phyloP scores from a whole-genome alignment of 2,329 filamentous ascomycete species.

The Ophiocordyceps camponoti-saundersi region DNA sequence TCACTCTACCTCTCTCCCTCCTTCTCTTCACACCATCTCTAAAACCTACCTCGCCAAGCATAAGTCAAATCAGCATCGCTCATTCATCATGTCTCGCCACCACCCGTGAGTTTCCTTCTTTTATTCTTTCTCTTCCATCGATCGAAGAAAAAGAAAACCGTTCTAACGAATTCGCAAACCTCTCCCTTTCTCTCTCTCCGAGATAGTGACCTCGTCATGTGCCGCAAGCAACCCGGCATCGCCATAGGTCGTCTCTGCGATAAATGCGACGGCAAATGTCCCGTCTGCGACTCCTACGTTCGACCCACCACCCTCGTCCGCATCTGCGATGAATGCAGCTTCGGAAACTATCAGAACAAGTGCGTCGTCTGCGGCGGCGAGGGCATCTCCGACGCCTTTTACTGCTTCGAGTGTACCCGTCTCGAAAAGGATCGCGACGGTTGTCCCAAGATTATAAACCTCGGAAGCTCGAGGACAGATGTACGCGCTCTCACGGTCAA shows the following conservation, averaged over 20 bases:
- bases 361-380: constrained; percentile 97
- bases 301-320: constrained; percentile 91
- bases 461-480: constrained; percentile 91
- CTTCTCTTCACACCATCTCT: too few relatives aligned
- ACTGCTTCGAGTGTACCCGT: constrained; percentile 96
- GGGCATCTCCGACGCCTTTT: constrained; percentile 95
- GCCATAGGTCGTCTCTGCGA: constrained; percentile 97
- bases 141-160: neutral
- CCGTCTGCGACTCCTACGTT: constrained; percentile 97
- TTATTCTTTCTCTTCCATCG: neutral
- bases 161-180: constrained; percentile 1
- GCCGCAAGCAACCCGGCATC: constrained; percentile 95
- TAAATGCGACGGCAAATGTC: constrained; percentile 99
- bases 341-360: constrained; percentile 99
- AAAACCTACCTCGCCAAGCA: too few relatives aligned
- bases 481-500: constrained; percentile 24
- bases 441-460: constrained; percentile 97
- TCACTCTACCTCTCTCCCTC: too few relatives aligned
- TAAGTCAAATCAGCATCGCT: neutral
- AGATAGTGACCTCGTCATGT: constrained; percentile 87
- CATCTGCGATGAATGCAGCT: constrained; percentile 98
- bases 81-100: constrained; percentile 67
- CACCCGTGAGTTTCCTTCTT: constrained; percentile 50
- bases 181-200: too few relatives aligned
- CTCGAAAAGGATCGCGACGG: constrained; percentile 95